A percentile compares a stretch with the other conserved stretches of the same genome.
These are phyloP conservation scores for Casuarina equisetifolia DNA, from an alignment of 306 rosid species.

Conservation along the genomic window DNA sequence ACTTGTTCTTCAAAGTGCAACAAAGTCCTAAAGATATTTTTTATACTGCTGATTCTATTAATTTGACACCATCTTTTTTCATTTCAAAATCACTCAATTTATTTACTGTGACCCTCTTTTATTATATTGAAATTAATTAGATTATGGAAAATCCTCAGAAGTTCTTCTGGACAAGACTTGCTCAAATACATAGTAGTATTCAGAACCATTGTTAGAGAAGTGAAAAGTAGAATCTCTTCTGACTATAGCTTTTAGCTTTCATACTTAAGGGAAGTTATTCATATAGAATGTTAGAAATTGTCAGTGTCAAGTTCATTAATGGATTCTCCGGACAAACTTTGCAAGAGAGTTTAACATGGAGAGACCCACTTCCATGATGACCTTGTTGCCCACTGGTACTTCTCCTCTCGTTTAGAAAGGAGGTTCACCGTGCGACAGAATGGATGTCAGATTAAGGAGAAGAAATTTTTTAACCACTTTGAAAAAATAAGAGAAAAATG, in stretches of 20 bases:
- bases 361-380: background rate
- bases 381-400: background rate
- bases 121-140: background rate
- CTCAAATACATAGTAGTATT: background rate
- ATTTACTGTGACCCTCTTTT: background rate
- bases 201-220: background rate
- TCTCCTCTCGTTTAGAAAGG: background rate
- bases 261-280: background rate
- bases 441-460: background rate
- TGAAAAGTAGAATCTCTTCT: background rate
- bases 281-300: background rate
- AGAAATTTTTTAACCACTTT: background rate
- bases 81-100: background rate
- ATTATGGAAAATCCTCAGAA: background rate
- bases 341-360: background rate
- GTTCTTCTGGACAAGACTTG: background rate
- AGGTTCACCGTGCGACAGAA: background rate
- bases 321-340: background rate
- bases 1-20: slow-evolving; percentile 4
- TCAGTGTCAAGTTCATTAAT: background rate
- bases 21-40: background rate
- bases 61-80: background rate
- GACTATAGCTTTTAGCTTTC: background rate
- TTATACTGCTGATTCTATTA: too few species aligned
- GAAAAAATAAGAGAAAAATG: too few species aligned